These are phyloP conservation scores for Zarea fungicola DNA, from an alignment of 2,329 filamentous ascomycete species.

Conservation along the genomic window DNA sequence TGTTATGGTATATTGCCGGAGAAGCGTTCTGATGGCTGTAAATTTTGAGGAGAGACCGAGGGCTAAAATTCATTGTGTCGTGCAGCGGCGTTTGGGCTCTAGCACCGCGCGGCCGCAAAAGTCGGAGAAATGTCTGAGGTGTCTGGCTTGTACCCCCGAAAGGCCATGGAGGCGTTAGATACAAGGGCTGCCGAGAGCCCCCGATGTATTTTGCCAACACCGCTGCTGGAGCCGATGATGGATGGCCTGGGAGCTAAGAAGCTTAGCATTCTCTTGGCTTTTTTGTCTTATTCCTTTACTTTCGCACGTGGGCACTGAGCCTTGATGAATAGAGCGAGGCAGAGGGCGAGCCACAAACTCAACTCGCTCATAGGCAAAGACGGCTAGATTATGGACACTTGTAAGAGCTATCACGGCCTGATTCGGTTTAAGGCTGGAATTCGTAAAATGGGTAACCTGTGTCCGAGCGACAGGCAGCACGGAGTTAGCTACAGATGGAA, in stretches of 20 bases:
- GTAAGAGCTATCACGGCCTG: too few species aligned
- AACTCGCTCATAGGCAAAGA: too few species aligned
- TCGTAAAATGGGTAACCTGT: background rate
- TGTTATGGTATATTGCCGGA: too few species aligned
- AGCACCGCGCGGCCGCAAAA: background rate
- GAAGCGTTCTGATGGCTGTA: too few species aligned
- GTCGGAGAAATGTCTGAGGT: slow-evolving; percentile 5
- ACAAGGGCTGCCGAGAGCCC: background rate
- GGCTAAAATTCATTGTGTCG: too few species aligned
- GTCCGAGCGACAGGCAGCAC: too few species aligned
- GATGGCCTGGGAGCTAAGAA: background rate
- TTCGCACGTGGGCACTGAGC: background rate
- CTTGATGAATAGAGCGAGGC: too few species aligned
- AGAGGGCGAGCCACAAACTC: background rate
- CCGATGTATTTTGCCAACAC: background rate
- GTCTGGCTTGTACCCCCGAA: background rate
- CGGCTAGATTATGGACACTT: background rate
- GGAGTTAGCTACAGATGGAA: too few species aligned
- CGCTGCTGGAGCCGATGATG: background rate
- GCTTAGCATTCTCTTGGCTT: background rate
- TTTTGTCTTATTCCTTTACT: background rate
- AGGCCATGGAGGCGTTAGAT: background rate
- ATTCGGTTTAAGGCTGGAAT: slow-evolving; percentile 5
- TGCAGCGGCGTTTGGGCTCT: background rate
- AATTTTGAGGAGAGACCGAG: too few species aligned